Conservation (phyloP, 2,329 filamentous ascomycete genomes). For the Chaetomium sp. region DNA sequence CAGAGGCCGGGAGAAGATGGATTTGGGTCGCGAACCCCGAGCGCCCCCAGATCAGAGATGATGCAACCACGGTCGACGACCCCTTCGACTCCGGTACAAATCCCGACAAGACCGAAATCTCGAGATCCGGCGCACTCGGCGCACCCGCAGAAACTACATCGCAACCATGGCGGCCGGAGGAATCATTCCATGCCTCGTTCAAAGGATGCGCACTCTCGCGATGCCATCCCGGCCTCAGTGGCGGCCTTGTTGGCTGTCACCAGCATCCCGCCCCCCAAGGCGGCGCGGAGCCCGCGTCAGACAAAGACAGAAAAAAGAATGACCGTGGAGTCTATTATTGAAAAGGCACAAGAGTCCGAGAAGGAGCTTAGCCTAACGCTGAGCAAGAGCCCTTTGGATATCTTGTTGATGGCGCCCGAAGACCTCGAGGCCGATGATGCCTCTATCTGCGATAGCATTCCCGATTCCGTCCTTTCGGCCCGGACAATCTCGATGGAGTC, state of each 20-base stretch:
- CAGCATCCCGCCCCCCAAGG: conserved; percentile 56
- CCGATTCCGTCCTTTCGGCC: conserved; percentile 55
- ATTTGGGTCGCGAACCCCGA: conserved; percentile 34
- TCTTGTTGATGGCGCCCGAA: conserved; percentile 63
- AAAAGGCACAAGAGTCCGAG: conserved; percentile 56
- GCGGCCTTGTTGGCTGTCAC: conserved; percentile 64
- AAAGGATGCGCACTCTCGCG: conserved; percentile 53
- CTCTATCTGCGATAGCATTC: conserved; percentile 54
- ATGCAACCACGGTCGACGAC: conserved; percentile 42
- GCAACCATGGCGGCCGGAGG: conserved; percentile 44
- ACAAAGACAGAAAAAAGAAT: conserved; percentile 44
- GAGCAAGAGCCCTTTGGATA: conserved; percentile 58
- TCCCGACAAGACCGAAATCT: conserved; percentile 50
- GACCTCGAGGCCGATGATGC: conserved; percentile 53
- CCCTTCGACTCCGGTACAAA: conserved; percentile 57
- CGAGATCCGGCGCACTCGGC: conserved; percentile 41
- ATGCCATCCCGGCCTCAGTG: conserved; percentile 60
- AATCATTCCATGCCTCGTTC: conserved; percentile 40
- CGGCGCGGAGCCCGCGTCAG: conserved; percentile 41
- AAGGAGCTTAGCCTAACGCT: conserved; percentile 61
- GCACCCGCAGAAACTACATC: conserved; percentile 42
- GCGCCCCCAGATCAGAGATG: conserved; percentile 38
- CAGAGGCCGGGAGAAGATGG: conserved; percentile 36
- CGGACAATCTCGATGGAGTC: conserved; percentile 63
- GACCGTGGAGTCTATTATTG: conserved; percentile 60